These are phyloP conservation scores for Amylostereum areolatum DNA, from an alignment of 1,284 basidiomycete species.

Conservation along the genomic window DNA sequence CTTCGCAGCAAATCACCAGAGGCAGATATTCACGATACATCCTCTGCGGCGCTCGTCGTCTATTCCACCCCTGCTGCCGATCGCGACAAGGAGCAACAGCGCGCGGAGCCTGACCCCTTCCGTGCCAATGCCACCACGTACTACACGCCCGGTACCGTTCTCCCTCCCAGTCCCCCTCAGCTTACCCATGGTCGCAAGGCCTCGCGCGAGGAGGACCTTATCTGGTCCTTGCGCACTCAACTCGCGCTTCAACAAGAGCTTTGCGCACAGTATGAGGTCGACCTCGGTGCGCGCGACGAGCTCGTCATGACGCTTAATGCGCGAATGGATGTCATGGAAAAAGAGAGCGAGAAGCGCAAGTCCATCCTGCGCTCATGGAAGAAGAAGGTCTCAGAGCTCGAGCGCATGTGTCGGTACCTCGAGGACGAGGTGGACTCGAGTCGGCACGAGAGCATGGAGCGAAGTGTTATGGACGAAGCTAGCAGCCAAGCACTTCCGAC, in stretches of 20 bases:
- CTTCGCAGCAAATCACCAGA: constrained; percentile 33
- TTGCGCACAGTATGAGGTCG: constrained; percentile 66
- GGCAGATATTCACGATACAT: constrained; percentile 55
- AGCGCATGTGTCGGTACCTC: constrained; percentile 53
- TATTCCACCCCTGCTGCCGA: constrained; percentile 27
- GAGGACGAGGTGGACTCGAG: constrained; percentile 67
- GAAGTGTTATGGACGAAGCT: constrained; percentile 74
- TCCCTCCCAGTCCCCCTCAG: constrained; percentile 59
- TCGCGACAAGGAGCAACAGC: constrained; percentile 5
- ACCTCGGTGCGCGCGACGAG: constrained; percentile 65
- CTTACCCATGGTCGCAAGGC: constrained; percentile 47
- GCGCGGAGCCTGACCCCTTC: constrained; percentile 62
- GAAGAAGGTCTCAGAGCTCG: constrained; percentile 67
- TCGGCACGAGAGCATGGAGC: constrained; percentile 60
- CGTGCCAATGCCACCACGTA: constrained; percentile 66
- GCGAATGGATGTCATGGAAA: constrained; percentile 47
- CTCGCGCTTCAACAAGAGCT: constrained; percentile 64
- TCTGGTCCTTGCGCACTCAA: constrained; percentile 66
- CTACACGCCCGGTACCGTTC: constrained; percentile 65
- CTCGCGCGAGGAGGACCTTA: constrained; percentile 63
- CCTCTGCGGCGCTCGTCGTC: constrained; percentile 38
- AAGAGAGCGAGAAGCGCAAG: constrained; percentile 54
- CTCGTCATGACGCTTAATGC: constrained; percentile 53
- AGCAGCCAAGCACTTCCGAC: constrained; percentile 60
- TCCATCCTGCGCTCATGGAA: constrained; percentile 53